A percentile compares a stretch with the other conserved stretches of the same genome.
phyloP scores from a whole-genome alignment of 768 basidiomycete species.

The Cystofilobasidium bisporidii region DNA sequence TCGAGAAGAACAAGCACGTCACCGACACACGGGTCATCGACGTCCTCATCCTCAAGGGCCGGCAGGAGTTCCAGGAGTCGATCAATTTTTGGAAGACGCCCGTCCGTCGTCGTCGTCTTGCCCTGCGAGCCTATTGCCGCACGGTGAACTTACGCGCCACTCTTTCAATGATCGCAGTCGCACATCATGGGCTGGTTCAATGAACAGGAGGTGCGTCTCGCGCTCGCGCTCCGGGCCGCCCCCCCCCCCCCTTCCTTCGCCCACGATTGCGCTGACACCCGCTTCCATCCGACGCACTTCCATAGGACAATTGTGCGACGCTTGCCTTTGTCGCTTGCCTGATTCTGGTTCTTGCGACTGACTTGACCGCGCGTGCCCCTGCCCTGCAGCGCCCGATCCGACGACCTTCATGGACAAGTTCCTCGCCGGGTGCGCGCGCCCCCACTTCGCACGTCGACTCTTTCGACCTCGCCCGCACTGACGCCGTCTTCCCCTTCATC shows the following conservation, averaged over 20 bases:
- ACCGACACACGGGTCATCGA: conserved; percentile 75
- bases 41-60: conserved; percentile 69
- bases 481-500: background rate
- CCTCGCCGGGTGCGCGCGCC: conserved; percentile 24
- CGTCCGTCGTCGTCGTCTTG: background rate
- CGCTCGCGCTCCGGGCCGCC: background rate
- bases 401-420: conserved; percentile 28
- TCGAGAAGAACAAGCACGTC: conserved; percentile 75
- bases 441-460: background rate
- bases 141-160: no score
- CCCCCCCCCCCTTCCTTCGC: background rate
- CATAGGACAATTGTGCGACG: background rate
- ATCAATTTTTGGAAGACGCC: conserved; percentile 20
- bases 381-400: conserved; percentile 4
- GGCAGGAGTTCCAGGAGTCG: conserved; percentile 65
- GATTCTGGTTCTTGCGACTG: background rate
- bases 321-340: background rate
- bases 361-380: background rate
- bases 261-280: no score
- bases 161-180: no score
- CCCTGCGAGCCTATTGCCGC: no score
- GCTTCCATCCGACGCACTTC: background rate
- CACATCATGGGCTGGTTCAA: conserved; percentile 15
- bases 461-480: background rate
- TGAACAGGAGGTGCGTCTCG: background rate